Evolutionary conservation across 495 filamentous ascomycete species (phyloP), one percentile per base, ranked within the genome.

Genomic region (Apiosordaria backusii): DNA sequence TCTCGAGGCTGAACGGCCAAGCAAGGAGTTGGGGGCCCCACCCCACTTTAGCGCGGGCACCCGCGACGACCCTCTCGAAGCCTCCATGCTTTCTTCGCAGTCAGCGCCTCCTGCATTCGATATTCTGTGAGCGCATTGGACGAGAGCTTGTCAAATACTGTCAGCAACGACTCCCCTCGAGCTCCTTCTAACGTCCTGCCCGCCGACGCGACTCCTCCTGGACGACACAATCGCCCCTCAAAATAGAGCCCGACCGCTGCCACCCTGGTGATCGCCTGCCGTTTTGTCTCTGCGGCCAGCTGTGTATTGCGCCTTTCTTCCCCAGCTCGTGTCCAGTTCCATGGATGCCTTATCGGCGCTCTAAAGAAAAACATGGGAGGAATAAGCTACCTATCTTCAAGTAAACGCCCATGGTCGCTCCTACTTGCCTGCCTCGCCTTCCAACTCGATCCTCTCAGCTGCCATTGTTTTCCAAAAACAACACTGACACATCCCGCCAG

Each of bases 181-280:
- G 1, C n/a, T 45, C 35, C 10, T 45, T 13, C 35, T 15, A 45
- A 13, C 35, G 13, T 9, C 35, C 13, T 13, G 5, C 16, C 35
- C 16, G 9, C 29, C 29, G 29, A 7, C 35, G 16, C 16, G 16
- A 9, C 35, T 13, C 5, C 9, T 45, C 1, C 35, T 45, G 35
- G 35, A 45, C 35, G 10, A 13, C 35, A 9, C 52, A 55, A 55
- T 0, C 18, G 4, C 4, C 18, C 35, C 10, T 45, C 35, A n/a
- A 55, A 15, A 55, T 23, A 55, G 52, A 55, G n/a, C 52, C 52
- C 52, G 52, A 55, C 52, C 52, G 18, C 22, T 55, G 52, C 52
- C 52, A 23, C 52, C 52, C 35, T 15, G 16, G 5, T 45, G 35
- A 55, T 55, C 52, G 18, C n/a, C 52, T 5, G 10, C 22, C 4